These are phyloP conservation scores for Gloeopeniophorella convolvens DNA, from an alignment of 768 basidiomycete species.

Conservation along the genomic window DNA sequence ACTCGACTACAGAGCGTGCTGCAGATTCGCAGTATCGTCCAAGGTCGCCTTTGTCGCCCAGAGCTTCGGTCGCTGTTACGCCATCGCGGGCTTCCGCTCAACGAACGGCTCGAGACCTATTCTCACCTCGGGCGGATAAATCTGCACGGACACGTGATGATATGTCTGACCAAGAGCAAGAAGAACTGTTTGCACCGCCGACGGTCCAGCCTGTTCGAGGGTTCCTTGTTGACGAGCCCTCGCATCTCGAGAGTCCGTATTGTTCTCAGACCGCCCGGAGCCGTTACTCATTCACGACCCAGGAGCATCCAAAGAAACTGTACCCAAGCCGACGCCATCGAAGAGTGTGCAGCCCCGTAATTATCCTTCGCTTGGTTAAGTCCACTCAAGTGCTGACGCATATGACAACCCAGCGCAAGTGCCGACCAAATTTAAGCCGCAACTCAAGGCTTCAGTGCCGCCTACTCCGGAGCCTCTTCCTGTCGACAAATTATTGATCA, in stretches of 20 bases:
- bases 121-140: too few species aligned
- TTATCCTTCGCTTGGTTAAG: neutral
- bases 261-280: neutral
- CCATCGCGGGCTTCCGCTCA: too few species aligned
- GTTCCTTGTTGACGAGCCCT: neutral
- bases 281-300: neutral
- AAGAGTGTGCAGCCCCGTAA: slow-evolving; percentile 1
- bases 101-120: too few species aligned
- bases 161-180: slow-evolving; percentile 9
- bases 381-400: too few species aligned
- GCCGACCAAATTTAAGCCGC: neutral
- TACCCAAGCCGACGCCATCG: neutral
- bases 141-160: too few species aligned
- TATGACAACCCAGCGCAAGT: too few species aligned
- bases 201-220: too few species aligned
- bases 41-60: too few species aligned
- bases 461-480: neutral
- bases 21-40: too few species aligned
- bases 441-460: neutral
- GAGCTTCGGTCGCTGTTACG: too few species aligned
- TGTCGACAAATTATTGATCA: slow-evolving; percentile 13
- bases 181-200: too few species aligned
- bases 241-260: neutral
- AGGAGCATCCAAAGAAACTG: neutral
- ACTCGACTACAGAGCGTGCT: too few species aligned